Evolutionary conservation across 163 green algal genomes (phyloP), one percentile per base, ranked within the genome.

Genomic region (Volvox carteri): DNA sequence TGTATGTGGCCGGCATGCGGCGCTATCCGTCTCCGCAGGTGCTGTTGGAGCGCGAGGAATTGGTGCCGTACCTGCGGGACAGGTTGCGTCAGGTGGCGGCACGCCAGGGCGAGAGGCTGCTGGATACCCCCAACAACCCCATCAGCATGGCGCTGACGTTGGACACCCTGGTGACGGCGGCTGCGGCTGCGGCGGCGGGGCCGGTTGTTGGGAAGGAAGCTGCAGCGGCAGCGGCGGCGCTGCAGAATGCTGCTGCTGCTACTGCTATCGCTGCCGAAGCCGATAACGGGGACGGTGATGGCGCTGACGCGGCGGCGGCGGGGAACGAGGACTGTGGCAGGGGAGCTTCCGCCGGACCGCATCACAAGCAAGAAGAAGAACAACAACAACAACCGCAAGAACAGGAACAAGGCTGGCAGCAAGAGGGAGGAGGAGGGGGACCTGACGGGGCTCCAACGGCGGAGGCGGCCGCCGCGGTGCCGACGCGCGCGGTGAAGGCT

Each of bases 101-200:
- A 35, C 21, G 93, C 16, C 75, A 95, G 14, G 96, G 96, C 0
- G 95, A 98, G 90, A 90, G 94, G 12, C 42, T 99, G 80, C 92
- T 99, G 70, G 7, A 93, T 19, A 99, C 96, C 28, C 95, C 97
- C 7, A 85, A 85, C 62, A 99, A 99, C 93, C 95, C 97, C 2
- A 99, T 99, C 83, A 85, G 77, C 54, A 73, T 99, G 42, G 98
- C 90, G 4, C 78, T 99, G 14, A 97, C 95, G 1, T 91, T 99
- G 8, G 78, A 94, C 78, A 90, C 67, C 2, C 56, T 98, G 67
- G 65, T 23, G 1, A 62, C 54, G 0, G 52, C 70, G 3, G 18
- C 84, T 0, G 42, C 37, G 9, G 39, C n/a, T 12, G 52, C 54
- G 14, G 60, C 25, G 33, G 33, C 35, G 9, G 46, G n/a, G n/a